These are phyloP conservation scores for Echria macrotheca DNA, from an alignment of 495 filamentous ascomycete genomes.

Conservation along the genomic window DNA sequence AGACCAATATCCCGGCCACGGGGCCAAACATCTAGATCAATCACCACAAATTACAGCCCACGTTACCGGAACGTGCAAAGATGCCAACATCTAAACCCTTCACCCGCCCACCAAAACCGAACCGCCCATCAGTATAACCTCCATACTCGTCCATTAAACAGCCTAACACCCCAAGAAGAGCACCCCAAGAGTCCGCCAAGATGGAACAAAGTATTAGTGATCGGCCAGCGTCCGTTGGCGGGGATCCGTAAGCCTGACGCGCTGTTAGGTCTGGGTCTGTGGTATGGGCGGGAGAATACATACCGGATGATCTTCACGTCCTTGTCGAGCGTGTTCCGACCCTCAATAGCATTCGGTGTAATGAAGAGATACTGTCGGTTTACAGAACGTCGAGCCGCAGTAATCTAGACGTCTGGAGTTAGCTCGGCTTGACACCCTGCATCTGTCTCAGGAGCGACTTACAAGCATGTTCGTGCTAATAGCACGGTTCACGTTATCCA, in stretches of 20 bases:
- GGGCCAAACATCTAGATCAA: background rate
- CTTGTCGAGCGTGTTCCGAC: slow-evolving; percentile 54
- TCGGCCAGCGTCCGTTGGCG: slow-evolving; percentile 43
- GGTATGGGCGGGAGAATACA: slow-evolving; percentile 22
- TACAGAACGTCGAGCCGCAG: slow-evolving; percentile 74
- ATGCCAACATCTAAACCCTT: too few relatives aligned
- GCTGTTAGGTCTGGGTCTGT: background rate
- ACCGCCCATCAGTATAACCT: background rate
- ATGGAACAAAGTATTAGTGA: slow-evolving; percentile 17
- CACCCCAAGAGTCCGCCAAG: too few relatives aligned
- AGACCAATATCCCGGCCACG: background rate
- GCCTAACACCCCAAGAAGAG: too few relatives aligned
- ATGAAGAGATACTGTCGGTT: slow-evolving; percentile 95
- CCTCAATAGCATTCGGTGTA: slow-evolving; percentile 83
- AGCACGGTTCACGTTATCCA: slow-evolving; percentile 94
- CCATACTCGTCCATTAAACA: too few relatives aligned
- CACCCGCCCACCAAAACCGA: background rate
- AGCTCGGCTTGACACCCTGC: background rate
- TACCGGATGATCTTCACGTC: slow-evolving; percentile 86
- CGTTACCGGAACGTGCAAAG: too few relatives aligned
- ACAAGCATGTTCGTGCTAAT: slow-evolving; percentile 95
- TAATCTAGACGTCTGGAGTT: slow-evolving; percentile 49
- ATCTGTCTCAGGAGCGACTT: slow-evolving; percentile 26
- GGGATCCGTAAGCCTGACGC: slow-evolving; percentile 54
- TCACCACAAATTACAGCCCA: too few relatives aligned